Evolutionary conservation across 352 stramenopile species (phyloP).

Genomic region (Phytophthora boehmeriae): DNA sequence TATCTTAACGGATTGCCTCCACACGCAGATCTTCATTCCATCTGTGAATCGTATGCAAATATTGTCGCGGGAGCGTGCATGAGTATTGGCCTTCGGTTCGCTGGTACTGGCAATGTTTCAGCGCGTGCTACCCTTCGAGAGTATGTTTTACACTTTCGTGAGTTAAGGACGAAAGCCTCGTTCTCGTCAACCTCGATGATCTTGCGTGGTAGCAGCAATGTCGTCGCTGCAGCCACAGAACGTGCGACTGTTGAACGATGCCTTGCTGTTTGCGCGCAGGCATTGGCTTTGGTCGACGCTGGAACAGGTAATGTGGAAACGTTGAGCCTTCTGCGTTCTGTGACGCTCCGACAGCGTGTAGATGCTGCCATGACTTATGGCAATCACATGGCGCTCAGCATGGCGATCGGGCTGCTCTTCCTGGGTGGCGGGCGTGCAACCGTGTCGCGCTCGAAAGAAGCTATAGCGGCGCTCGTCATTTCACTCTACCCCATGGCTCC

Average conservation of each 20-base stretch:
- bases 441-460: constrained; percentile 84
- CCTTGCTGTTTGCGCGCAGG: constrained; percentile 90
- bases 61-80: constrained; percentile 95
- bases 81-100: constrained; percentile 95
- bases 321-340: constrained; percentile 90
- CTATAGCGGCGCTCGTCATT: constrained; percentile 94
- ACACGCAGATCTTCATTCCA: constrained; percentile 83
- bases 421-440: constrained; percentile 94
- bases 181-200: constrained; percentile 36
- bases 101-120: constrained; percentile 75
- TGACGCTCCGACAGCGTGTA: constrained; percentile 80
- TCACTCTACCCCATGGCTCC: constrained; percentile 95
- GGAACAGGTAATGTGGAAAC: constrained; percentile 95
- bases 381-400: constrained; percentile 94
- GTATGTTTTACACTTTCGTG: constrained; percentile 79
- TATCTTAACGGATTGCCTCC: constrained; percentile 24
- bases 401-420: constrained; percentile 97
- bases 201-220: constrained; percentile 41
- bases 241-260: constrained; percentile 94
- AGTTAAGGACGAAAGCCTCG: constrained; percentile 57
- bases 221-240: constrained; percentile 70
- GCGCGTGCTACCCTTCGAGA: constrained; percentile 69
- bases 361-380: constrained; percentile 92
- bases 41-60: constrained; percentile 95
- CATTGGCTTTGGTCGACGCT: constrained; percentile 95